phyloP scores from a whole-genome alignment of 257 asterid species.

The Solanum rostratum region DNA sequence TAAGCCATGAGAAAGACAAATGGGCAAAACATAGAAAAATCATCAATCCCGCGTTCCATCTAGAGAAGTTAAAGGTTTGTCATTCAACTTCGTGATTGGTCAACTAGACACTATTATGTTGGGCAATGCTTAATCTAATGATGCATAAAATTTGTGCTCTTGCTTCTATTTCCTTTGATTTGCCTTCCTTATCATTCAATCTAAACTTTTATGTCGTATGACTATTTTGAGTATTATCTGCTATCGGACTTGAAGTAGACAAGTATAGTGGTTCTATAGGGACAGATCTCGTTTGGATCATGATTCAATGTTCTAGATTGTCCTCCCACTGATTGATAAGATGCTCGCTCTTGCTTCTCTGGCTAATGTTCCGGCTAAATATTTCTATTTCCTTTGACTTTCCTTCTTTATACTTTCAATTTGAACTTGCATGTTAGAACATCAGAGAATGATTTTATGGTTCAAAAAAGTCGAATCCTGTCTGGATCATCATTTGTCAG shows the following conservation, averaged over 20 bases:
- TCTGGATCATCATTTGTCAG: neutral
- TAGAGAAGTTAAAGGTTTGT: neutral
- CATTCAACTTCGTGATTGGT: neutral
- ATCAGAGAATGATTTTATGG: neutral
- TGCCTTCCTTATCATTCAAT: neutral
- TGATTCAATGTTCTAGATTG: neutral
- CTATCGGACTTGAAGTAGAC: neutral
- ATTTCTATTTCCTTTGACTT: neutral
- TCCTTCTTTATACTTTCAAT: neutral
- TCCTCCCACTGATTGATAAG: neutral
- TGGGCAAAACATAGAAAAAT: conserved; percentile 57
- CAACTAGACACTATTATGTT: neutral
- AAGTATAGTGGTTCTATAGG: neutral
- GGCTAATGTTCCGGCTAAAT: neutral
- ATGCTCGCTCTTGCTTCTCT: neutral
- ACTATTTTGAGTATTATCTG: neutral
- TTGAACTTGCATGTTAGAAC: neutral
- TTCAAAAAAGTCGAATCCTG: neutral
- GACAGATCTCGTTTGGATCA: neutral
- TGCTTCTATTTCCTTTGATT: neutral
- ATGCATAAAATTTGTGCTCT: neutral
- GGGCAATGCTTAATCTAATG: neutral
- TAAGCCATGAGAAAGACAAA: conserved; percentile 19
- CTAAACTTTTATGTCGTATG: neutral
- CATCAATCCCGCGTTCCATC: conserved; percentile 4